Evolutionary conservation across 768 basidiomycete species (phyloP).

Genomic region (Coprinopsis sp.): DNA sequence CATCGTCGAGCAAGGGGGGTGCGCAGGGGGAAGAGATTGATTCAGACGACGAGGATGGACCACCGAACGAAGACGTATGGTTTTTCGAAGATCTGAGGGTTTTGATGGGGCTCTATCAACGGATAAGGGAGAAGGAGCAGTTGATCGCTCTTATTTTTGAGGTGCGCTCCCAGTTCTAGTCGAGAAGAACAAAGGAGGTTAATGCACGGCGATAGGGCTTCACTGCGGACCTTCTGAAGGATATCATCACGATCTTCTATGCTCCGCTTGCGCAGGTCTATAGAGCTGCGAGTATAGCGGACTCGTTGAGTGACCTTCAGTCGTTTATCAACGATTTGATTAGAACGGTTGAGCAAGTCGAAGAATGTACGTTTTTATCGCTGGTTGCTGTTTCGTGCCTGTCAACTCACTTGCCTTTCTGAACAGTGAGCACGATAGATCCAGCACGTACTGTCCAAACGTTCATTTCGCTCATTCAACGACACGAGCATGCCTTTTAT

Average conservation of each 20-base stretch:
- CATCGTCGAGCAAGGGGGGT: conserved; percentile 77
- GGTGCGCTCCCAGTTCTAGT: conserved; percentile 38
- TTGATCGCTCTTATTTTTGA: conserved; percentile 93
- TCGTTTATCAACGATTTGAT: conserved; percentile 94
- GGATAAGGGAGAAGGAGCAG: conserved; percentile 84
- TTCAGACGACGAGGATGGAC: conserved; percentile 92
- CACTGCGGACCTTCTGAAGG: conserved; percentile 92
- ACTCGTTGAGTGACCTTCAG: conserved; percentile 88
- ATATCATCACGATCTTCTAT: conserved; percentile 99
- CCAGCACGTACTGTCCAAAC: conserved; percentile 83
- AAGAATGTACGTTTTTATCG: conserved; percentile 62
- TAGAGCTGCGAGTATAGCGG: conserved; percentile 93
- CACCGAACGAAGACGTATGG: conserved; percentile 94
- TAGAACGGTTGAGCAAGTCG: conserved; percentile 85
- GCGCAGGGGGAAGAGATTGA: conserved; percentile 56
- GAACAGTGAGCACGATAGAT: conserved; percentile 76
- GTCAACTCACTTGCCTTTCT: not conserved
- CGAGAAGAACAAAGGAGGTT: not conserved
- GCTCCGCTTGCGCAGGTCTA: conserved; percentile 95
- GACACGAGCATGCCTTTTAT: conserved; percentile 96
- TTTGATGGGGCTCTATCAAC: conserved; percentile 71
- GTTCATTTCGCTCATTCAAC: conserved; percentile 88
- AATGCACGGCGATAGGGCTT: conserved; percentile 56
- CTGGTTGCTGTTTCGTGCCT: conserved; percentile 4
- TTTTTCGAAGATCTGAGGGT: conserved; percentile 87